These are phyloP conservation scores for Arxiozyma telluris DNA, from an alignment of 1,139 yeast genomes.

Conservation along the genomic window DNA sequence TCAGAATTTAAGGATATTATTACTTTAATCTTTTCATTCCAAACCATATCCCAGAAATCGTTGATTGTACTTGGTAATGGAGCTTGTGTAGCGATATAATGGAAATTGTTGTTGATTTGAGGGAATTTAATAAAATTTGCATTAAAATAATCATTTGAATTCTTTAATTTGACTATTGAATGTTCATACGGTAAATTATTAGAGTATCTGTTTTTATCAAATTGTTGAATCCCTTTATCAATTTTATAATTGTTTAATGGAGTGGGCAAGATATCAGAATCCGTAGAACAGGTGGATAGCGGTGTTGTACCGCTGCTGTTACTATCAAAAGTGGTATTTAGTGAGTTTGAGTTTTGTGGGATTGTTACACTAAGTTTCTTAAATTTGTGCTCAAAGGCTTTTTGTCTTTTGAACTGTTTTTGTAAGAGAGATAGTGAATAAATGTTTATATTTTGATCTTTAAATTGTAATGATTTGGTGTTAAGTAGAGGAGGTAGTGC, in stretches of 20 bases:
- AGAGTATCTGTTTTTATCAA: slow-evolving; percentile 67
- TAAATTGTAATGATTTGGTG: background rate
- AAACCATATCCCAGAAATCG: slow-evolving; percentile 74
- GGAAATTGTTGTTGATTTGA: slow-evolving; percentile 30
- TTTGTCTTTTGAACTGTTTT: slow-evolving; percentile 18
- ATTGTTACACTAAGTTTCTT: background rate
- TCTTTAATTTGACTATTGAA: slow-evolving; percentile 55
- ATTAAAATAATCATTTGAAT: slow-evolving; percentile 39
- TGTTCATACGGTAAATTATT: slow-evolving; percentile 80
- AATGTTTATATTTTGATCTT: slow-evolving; percentile 8
- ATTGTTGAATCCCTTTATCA: slow-evolving; percentile 61
- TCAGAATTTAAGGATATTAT: slow-evolving; percentile 62
- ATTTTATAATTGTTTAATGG: slow-evolving; percentile 38
- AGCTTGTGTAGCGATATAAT: slow-evolving; percentile 79
- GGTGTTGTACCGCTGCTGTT: background rate
- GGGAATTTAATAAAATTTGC: slow-evolving; percentile 47
- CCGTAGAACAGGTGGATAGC: background rate
- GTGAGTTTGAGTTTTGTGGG: background rate
- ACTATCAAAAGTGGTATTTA: background rate
- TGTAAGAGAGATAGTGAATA: slow-evolving; percentile 25
- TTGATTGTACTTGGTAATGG: slow-evolving; percentile 68
- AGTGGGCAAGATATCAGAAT: slow-evolving; percentile 16
- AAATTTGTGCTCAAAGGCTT: slow-evolving; percentile 10
- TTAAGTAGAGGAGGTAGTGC: background rate
- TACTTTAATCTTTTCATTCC: slow-evolving; percentile 51